Evolutionary conservation across 202 grass and related monocot genomes (phyloP).

Genomic region (Panicum hallii): DNA sequence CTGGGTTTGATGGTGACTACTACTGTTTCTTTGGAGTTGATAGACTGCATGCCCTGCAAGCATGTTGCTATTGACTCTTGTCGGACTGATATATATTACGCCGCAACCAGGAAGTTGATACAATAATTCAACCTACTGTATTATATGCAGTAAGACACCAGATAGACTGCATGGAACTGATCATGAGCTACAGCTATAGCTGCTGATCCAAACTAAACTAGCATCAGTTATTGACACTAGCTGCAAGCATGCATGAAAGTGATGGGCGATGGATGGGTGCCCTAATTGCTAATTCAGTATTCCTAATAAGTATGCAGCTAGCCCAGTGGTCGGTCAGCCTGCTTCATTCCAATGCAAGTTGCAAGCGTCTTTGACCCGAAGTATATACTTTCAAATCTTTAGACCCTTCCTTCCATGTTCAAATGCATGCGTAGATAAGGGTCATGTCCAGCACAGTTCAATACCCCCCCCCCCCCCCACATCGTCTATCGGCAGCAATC

Average conservation of each 20-base stretch:
- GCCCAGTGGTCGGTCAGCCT: background rate
- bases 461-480: no score
- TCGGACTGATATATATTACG: background rate
- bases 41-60: background rate
- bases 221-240: no score
- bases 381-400: slow-evolving; percentile 44
- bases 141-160: background rate
- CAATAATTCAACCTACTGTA: background rate
- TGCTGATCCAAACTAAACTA: background rate
- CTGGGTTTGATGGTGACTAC: background rate
- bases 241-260: slow-evolving; percentile 12
- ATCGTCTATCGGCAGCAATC: background rate
- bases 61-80: slow-evolving; percentile 17
- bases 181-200: background rate
- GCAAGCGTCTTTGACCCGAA: slow-evolving; percentile 54
- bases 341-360: slow-evolving; percentile 29
- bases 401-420: slow-evolving; percentile 50
- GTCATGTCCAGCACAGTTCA: background rate
- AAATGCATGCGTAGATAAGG: slow-evolving; percentile 13
- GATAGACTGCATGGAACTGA: background rate
- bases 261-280: background rate
- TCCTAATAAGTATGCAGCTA: background rate
- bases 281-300: background rate
- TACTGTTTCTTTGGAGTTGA: slow-evolving; percentile 22
- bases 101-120: background rate